Evolutionary conservation across 306 rosid species (phyloP).

Genomic region (Rosa persica): DNA sequence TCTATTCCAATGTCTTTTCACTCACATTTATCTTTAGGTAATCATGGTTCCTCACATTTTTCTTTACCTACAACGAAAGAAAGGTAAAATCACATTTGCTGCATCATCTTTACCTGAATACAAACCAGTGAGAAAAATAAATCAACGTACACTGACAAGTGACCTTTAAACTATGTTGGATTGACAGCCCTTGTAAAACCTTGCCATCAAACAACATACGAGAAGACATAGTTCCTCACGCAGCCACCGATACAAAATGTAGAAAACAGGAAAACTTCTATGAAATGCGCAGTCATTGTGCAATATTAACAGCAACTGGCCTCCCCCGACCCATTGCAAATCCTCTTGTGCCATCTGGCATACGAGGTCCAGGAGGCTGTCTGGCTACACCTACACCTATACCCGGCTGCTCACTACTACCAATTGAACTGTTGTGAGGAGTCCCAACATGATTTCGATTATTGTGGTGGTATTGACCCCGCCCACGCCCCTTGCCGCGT

Average conservation of each 20-base stretch:
- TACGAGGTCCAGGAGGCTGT: slow-evolving; percentile 96
- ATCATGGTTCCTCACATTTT: slow-evolving; percentile 11
- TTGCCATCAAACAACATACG: slow-evolving; percentile 26
- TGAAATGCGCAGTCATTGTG: slow-evolving; percentile 18
- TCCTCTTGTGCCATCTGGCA: slow-evolving; percentile 99
- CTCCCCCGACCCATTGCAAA: slow-evolving; percentile 94
- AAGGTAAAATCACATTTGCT: background rate
- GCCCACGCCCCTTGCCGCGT: slow-evolving; percentile 80
- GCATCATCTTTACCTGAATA: slow-evolving; percentile 7
- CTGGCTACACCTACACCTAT: slow-evolving; percentile 41
- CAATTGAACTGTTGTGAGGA: slow-evolving; percentile 45
- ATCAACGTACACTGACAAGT: background rate
- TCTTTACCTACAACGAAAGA: slow-evolving; percentile 3
- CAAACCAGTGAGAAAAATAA: background rate
- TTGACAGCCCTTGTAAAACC: slow-evolving; percentile 38
- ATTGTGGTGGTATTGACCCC: slow-evolving; percentile 64
- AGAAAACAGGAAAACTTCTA: background rate
- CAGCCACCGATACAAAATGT: slow-evolving; percentile 12
- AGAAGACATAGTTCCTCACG: slow-evolving; percentile 9
- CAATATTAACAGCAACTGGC: slow-evolving; percentile 64
- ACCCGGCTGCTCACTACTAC: slow-evolving; percentile 44
- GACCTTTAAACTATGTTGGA: slow-evolving; percentile 6
- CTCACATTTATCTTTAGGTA: slow-evolving; percentile 25
- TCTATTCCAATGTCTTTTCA: slow-evolving; percentile 21
- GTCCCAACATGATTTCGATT: slow-evolving; percentile 53